A percentile compares a stretch with the other conserved stretches of the same genome.
Conservation (phyloP, 2,329 filamentous ascomycete species). For the Metarhizium brunneum region DNA sequence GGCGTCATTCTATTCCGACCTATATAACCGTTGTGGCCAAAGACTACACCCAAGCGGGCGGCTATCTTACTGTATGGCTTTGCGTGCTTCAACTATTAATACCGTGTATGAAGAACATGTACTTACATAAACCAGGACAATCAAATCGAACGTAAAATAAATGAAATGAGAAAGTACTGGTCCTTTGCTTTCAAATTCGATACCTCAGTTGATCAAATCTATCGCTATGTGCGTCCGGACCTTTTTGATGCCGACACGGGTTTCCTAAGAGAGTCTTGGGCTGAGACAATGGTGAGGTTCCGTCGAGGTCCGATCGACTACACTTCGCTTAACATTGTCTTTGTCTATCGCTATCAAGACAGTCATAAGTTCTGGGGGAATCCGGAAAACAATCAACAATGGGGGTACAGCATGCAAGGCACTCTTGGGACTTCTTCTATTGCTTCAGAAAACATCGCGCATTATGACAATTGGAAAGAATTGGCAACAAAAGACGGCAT, state of each 20-base stretch:
- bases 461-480: rapidly evolving
- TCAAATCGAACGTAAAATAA: background rate
- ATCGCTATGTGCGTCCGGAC: background rate
- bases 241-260: background rate
- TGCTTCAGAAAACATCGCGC: too few relatives aligned
- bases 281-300: background rate
- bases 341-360: background rate
- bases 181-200: background rate
- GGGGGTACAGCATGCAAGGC: too few relatives aligned
- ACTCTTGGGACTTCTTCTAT: too few relatives aligned
- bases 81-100: background rate
- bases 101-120: background rate
- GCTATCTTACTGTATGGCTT: background rate
- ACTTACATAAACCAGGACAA: background rate
- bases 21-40: background rate
- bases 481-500: background rate
- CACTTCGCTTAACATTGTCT: background rate
- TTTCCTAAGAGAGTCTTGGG: background rate
- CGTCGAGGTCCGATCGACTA: background rate
- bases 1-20: background rate
- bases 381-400: background rate
- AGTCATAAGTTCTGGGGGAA: background rate
- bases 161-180: background rate
- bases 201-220: background rate
- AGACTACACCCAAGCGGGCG: background rate